phyloP scores from a whole-genome alignment of 1,139 yeast species.

The Blastobotrys serpentis region DNA sequence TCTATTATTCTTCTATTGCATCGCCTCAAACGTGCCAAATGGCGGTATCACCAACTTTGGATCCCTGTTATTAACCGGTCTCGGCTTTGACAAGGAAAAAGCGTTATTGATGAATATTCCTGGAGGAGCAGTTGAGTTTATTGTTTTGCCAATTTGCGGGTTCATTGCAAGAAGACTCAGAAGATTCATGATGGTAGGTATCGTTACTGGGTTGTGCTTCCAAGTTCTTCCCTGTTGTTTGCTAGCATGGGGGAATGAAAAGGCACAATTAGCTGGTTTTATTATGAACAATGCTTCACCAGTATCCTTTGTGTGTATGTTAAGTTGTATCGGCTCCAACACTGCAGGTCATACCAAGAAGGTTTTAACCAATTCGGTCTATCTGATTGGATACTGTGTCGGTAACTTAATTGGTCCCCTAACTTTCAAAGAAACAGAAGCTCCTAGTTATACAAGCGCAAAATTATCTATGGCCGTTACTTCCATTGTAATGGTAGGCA shows the following conservation, averaged over 20 bases:
- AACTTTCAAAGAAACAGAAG: conserved; percentile 50
- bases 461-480: conserved; percentile 32
- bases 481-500: conserved; percentile 23
- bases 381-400: conserved; percentile 56
- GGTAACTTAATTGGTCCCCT: conserved; percentile 63
- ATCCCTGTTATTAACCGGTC: conserved; percentile 41
- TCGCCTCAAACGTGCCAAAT: conserved; percentile 49
- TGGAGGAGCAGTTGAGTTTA: conserved; percentile 39
- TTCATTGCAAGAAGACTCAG: conserved; percentile 29
- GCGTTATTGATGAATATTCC: conserved; percentile 45
- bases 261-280: conserved; percentile 43
- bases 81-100: conserved; percentile 43
- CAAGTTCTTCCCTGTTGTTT: conserved; percentile 43
- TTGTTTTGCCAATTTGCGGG: conserved; percentile 33
- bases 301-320: conserved; percentile 48
- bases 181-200: conserved; percentile 44
- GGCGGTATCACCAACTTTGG: conserved; percentile 53
- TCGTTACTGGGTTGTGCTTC: conserved; percentile 36
- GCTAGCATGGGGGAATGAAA: conserved; percentile 45
- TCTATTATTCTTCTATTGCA: conserved; percentile 45
- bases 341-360: conserved; percentile 64
- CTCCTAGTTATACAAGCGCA: conserved; percentile 53
- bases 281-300: conserved; percentile 41
- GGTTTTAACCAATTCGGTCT: conserved; percentile 44
- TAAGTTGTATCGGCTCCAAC: conserved; percentile 52